Evolutionary conservation across 78 protist genomes (phyloP).

Genomic region (Carpediemonas membranifera): DNA sequence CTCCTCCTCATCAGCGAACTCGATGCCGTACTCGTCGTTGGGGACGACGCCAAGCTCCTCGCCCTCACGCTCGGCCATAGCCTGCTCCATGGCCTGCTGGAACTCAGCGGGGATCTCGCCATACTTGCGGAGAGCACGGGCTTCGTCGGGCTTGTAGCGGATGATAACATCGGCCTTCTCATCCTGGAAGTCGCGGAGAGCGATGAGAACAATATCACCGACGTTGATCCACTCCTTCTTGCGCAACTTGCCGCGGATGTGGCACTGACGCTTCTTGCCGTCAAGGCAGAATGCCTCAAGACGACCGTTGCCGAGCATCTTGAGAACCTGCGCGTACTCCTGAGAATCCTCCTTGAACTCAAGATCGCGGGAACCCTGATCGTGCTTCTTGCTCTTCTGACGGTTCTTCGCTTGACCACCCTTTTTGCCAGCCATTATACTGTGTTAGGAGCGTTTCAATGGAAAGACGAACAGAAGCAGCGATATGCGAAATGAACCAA

Average conservation of each 20-base stretch:
- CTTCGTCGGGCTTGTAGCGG: slow-evolving; percentile 86
- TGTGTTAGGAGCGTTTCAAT: no score
- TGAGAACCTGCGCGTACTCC: slow-evolving; percentile 78
- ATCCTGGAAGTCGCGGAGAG: slow-evolving; percentile 87
- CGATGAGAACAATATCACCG: slow-evolving; percentile 83
- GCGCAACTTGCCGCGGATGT: slow-evolving; percentile 86
- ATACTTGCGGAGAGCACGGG: slow-evolving; percentile 59
- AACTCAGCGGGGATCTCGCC: slow-evolving; percentile 69
- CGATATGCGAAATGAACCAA: no score
- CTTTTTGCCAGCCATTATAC: no score
- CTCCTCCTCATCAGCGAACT: not conserved
- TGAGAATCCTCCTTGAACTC: slow-evolving; percentile 91
- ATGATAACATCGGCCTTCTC: slow-evolving; percentile 85
- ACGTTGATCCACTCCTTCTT: slow-evolving; percentile 68
- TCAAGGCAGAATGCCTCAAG: slow-evolving; percentile 87
- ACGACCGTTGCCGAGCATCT: slow-evolving; percentile 92
- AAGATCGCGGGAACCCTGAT: slow-evolving; percentile 73
- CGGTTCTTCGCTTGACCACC: slow-evolving; percentile 73
- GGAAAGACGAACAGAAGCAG: no score
- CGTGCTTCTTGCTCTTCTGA: slow-evolving; percentile 76
- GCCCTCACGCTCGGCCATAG: no score
- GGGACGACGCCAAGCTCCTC: no score
- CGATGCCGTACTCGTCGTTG: no score
- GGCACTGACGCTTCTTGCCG: slow-evolving; percentile 74
- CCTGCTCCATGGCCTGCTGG: not conserved